Conservation (phyloP, 352 stramenopile genomes). For the Thalassiosira ordinaria region DNA sequence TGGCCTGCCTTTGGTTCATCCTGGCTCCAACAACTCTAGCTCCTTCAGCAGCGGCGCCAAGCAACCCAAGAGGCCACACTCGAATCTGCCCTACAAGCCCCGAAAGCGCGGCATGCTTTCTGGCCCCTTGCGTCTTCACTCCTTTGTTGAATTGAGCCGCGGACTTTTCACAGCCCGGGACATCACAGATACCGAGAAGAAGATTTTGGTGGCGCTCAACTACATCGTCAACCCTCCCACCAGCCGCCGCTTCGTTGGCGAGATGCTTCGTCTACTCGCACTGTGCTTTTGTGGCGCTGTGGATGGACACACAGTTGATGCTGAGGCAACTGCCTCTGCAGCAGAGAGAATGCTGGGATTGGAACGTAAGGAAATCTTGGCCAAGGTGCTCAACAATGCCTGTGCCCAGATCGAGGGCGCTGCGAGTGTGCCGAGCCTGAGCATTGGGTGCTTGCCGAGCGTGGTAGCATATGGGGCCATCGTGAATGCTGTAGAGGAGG, state of each 20-base stretch:
- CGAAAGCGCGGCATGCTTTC: constrained; percentile 48
- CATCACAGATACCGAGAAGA: constrained; percentile 47
- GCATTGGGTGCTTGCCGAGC: constrained; percentile 47
- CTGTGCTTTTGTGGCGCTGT: constrained; percentile 11
- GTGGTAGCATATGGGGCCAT: constrained; percentile 43
- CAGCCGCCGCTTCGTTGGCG: constrained; percentile 36
- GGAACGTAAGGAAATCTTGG: constrained; percentile 31
- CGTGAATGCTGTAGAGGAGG: constrained; percentile 42
- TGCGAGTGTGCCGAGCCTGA: constrained; percentile 30
- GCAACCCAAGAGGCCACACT: constrained; percentile 13
- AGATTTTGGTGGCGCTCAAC: constrained; percentile 51
- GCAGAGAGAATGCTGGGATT: constrained; percentile 26
- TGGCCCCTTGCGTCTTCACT: constrained; percentile 44
- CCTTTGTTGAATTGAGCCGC: constrained; percentile 51
- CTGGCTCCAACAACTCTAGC: background rate
- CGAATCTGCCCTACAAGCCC: constrained; percentile 43
- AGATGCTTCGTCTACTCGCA: constrained; percentile 34
- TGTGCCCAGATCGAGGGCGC: constrained; percentile 44
- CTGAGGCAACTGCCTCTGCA: background rate
- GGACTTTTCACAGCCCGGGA: constrained; percentile 48
- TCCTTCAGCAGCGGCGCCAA: background rate
- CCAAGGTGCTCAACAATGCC: constrained; percentile 22
- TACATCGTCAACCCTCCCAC: constrained; percentile 54
- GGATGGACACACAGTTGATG: background rate
- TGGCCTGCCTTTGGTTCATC: constrained; percentile 1